phyloP scores from a whole-genome alignment of 2,329 filamentous ascomycete genomes.

The Claviceps sp. region DNA sequence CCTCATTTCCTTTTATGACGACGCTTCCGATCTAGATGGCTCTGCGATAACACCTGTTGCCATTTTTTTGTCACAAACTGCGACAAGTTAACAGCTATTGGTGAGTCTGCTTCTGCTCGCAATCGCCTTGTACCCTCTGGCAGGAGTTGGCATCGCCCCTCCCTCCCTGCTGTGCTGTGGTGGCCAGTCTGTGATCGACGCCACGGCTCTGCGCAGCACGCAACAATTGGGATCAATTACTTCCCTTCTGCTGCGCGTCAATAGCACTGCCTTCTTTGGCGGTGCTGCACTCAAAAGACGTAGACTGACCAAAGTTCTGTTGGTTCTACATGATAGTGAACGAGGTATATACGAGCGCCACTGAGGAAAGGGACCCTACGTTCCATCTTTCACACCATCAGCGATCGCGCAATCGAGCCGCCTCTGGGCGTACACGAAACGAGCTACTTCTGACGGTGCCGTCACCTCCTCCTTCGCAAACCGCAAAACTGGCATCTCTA shows the following conservation, averaged over 20 bases:
- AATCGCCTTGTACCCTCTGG: background rate
- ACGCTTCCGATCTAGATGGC: constrained; percentile 3
- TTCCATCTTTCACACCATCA: background rate
- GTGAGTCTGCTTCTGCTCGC: background rate
- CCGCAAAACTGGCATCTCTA: constrained; percentile 7
- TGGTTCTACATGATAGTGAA: background rate
- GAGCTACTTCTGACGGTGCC: constrained; percentile 3
- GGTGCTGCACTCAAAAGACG: background rate
- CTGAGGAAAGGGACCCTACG: background rate
- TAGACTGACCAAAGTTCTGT: background rate
- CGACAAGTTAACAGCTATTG: background rate
- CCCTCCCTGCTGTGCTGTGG: background rate
- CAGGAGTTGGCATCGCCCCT: background rate
- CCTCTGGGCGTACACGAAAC: constrained; percentile 1
- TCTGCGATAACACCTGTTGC: background rate
- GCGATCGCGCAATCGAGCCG: constrained; percentile 1
- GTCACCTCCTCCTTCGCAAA: constrained; percentile 3
- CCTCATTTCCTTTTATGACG: background rate
- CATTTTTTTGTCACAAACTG: background rate
- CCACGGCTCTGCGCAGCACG: background rate
- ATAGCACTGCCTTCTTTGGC: no score
- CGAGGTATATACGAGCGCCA: background rate
- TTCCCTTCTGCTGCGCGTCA: background rate
- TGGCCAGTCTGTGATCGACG: background rate
- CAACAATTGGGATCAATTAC: background rate